These are phyloP conservation scores for Linum lewisii DNA, from an alignment of 345 rosid genomes.

Conservation along the genomic window DNA sequence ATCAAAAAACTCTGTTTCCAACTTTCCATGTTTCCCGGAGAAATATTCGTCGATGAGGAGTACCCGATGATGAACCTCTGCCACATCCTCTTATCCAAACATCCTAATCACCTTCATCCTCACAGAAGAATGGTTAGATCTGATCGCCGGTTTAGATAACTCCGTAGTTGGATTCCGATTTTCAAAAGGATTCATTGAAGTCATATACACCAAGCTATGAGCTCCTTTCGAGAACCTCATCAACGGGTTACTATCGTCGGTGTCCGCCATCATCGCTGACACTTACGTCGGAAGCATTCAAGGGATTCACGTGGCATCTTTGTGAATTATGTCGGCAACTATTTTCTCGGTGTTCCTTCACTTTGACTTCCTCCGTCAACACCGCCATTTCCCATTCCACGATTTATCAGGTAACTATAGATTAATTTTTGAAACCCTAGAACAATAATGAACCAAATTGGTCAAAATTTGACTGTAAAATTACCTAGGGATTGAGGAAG, in stretches of 20 bases:
- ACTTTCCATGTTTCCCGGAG: too few relatives aligned
- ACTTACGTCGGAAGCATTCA: constrained; percentile 13
- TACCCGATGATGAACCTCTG: constrained; percentile 23
- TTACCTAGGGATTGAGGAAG: not conserved
- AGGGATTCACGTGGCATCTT: constrained; percentile 28
- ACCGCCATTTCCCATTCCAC: not conserved
- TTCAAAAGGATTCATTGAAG: not conserved
- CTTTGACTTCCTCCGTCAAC: not conserved
- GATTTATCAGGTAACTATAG: too few relatives aligned
- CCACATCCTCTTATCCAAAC: constrained; percentile 19
- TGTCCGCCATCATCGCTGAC: constrained; percentile 18
- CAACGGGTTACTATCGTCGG: constrained; percentile 11
- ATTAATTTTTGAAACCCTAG: too few relatives aligned
- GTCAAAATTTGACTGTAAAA: not conserved
- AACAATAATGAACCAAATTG: not conserved
- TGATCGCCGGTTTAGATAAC: constrained; percentile 11
- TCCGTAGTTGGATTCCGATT: not conserved
- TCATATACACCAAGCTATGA: not conserved
- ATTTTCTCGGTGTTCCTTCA: not conserved
- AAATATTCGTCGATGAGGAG: too few relatives aligned
- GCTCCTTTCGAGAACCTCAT: not conserved
- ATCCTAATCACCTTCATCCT: constrained; percentile 19
- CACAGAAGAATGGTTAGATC: constrained; percentile 28
- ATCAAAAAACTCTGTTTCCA: too few relatives aligned
- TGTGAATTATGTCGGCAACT: constrained; percentile 13